Base-by-base conservation (phyloP, 805 yeast genomes). In the Spathaspora hagerdaliae region DNA sequence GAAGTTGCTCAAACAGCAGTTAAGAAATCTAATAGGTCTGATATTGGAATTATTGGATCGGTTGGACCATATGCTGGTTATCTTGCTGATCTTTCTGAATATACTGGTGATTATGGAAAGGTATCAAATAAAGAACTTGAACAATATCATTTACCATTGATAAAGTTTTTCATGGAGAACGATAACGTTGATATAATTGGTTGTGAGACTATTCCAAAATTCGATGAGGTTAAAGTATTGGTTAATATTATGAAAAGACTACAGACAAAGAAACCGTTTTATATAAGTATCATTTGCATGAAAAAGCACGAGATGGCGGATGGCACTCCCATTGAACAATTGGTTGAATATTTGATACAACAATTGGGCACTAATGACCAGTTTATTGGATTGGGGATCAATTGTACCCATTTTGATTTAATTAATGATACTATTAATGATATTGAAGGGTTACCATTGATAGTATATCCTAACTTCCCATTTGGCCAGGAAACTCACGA, bases 21-120 rank as follows among this genome's bases (percentile, higher is more conserved):
- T 13, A 27, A 38, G 2, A 32, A 24, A n/a, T 14, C 37, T n/a
- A 13, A 27, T 3, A 15, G 31, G 11, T 29, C 27, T 15, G 32
- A 48, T 15, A 45, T 53, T 13, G 50, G 57, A 39, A 70, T 82
- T 5, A 79, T 78, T 1, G 95, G 87, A 0, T 78, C 87, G 7
- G 63, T 86, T 33, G 96, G 96, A 0, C 88, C 96, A 0, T 87
- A 79, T 58, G 95, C 91, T 1, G 86, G 91, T 0, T 80, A 65
- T 51, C 57, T 84, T 33, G 79, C 84, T 27, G 73, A 79, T 50
- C 89, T 90, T 0, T 73, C 84, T 0, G 96, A 87, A 55, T 87
- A 83, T 54, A 79, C 83, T 3, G 95, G 95, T 1, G 72, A 81
- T 42, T 86, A 85, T 58, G 52, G 47, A 11, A 73, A 71, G 9